These are phyloP conservation scores for Fomitopsis schrenkii DNA, from an alignment of 1,284 basidiomycete genomes.

Conservation along the genomic window DNA sequence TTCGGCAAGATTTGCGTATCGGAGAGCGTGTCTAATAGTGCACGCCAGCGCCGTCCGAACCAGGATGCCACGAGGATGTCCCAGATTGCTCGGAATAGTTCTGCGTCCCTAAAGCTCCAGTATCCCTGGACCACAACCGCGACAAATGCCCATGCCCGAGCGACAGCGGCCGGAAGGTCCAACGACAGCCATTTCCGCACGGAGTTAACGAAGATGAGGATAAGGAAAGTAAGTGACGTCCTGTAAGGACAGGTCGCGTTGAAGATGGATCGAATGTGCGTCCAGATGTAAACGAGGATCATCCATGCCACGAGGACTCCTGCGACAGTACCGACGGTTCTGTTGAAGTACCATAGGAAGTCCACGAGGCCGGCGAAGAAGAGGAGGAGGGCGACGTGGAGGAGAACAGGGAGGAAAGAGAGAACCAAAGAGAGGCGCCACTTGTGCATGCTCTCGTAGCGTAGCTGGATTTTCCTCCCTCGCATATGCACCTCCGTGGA, in stretches of 20 bases:
- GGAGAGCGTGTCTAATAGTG: neutral
- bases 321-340: constrained; percentile 1
- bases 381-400: constrained; percentile 11
- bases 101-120: neutral
- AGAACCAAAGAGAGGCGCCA: constrained; percentile 11
- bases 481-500: constrained; percentile 1
- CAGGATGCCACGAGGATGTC: neutral
- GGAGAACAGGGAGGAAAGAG: constrained; percentile 9
- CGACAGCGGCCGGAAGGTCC: neutral
- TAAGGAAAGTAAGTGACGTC: constrained; percentile 10
- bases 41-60: neutral
- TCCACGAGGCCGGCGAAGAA: constrained; percentile 15
- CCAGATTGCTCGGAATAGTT: neutral
- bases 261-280: constrained; percentile 8
- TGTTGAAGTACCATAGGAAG: constrained; percentile 11
- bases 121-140: neutral
- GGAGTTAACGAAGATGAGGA: neutral
- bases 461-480: constrained; percentile 12
- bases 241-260: constrained; percentile 14
- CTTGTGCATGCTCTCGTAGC: constrained; percentile 9
- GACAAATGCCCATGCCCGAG: neutral
- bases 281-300: constrained; percentile 5
- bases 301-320: neutral
- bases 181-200: neutral
- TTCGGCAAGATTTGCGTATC: neutral